phyloP scores from a whole-genome alignment of 1,284 basidiomycete genomes.

The Albatrellus sp. region DNA sequence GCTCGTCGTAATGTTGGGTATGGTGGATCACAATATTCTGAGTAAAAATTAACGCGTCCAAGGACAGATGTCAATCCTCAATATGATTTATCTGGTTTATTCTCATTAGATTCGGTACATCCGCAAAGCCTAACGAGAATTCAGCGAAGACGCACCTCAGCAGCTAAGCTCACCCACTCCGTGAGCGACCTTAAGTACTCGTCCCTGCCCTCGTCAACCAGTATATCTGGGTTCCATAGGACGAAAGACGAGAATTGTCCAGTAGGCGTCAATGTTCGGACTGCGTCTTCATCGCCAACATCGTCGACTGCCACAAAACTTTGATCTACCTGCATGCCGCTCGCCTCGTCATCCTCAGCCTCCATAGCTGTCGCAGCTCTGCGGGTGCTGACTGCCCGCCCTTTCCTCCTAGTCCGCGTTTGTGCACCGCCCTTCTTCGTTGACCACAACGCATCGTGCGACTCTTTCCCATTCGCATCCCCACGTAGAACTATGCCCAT shows the following conservation, averaged over 20 bases:
- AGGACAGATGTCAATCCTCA: neutral
- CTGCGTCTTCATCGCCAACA: slow-evolving; percentile 12
- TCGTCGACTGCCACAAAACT: slow-evolving; percentile 6
- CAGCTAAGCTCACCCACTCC: slow-evolving; percentile 53
- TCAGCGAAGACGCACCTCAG: slow-evolving; percentile 31
- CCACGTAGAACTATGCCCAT: slow-evolving; percentile 44
- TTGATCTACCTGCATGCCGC: neutral
- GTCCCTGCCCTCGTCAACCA: slow-evolving; percentile 52
- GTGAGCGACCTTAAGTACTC: slow-evolving; percentile 52
- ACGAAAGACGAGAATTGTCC: slow-evolving; percentile 49
- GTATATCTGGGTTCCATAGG: slow-evolving; percentile 63
- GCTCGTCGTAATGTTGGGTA: no score
- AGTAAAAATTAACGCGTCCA: no score
- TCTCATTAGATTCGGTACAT: neutral
- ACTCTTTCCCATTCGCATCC: slow-evolving; percentile 12
- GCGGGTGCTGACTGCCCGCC: slow-evolving; percentile 7
- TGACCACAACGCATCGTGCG: slow-evolving; percentile 11
- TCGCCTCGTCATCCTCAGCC: slow-evolving; percentile 17
- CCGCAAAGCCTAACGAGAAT: neutral
- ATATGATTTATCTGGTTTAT: neutral
- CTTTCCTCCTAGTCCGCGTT: slow-evolving; percentile 14
- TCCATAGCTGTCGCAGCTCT: slow-evolving; percentile 4
- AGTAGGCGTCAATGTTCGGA: slow-evolving; percentile 29
- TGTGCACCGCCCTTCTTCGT: slow-evolving; percentile 8
- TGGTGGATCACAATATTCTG: no score